A percentile compares a stretch with the other conserved stretches of the same genome.
phyloP scores from a whole-genome alignment of 495 filamentous ascomycete species.

The Cryomyces minteri region DNA sequence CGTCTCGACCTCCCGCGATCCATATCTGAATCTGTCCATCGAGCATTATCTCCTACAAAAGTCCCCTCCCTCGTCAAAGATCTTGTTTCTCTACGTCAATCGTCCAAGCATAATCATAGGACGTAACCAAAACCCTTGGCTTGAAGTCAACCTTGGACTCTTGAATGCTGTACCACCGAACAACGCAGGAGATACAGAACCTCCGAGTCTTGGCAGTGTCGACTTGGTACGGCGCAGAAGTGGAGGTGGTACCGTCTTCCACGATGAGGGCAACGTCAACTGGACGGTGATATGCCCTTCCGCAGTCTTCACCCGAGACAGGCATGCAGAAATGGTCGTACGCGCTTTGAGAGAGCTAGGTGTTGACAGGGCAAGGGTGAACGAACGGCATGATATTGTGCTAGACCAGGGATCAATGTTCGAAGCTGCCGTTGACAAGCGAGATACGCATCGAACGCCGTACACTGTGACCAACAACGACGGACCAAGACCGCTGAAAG shows the following conservation, averaged over 20 bases:
- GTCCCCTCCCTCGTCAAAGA: conserved; percentile 44
- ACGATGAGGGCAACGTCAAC: conserved; percentile 84
- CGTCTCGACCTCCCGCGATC: conserved; percentile 51
- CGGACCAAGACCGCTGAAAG: conserved; percentile 40
- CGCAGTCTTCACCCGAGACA: conserved; percentile 55
- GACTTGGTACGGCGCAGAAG: conserved; percentile 63
- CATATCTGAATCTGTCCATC: conserved; percentile 89
- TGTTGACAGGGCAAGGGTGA: conserved; percentile 40
- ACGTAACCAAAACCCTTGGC: conserved; percentile 95
- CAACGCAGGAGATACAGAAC: conserved; percentile 2
- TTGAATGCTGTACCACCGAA: conserved; percentile 16
- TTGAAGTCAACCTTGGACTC: conserved; percentile 59
- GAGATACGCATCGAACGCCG: conserved; percentile 18
- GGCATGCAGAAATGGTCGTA: conserved; percentile 80
- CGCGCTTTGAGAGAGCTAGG: conserved; percentile 47
- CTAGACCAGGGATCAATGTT: conserved; percentile 30
- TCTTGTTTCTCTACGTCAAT: conserved; percentile 82
- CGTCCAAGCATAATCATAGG: conserved; percentile 74
- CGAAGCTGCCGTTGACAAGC: conserved; percentile 6
- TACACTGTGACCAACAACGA: conserved; percentile 13
- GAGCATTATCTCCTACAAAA: conserved; percentile 76
- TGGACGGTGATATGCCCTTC: conserved; percentile 78
- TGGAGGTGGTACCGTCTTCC: conserved; percentile 85
- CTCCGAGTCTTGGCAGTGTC: conserved; percentile 21
- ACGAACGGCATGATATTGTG: conserved; percentile 87